Conservation (phyloP, 495 filamentous ascomycete genomes). For the Glutinoglossum americanum region DNA sequence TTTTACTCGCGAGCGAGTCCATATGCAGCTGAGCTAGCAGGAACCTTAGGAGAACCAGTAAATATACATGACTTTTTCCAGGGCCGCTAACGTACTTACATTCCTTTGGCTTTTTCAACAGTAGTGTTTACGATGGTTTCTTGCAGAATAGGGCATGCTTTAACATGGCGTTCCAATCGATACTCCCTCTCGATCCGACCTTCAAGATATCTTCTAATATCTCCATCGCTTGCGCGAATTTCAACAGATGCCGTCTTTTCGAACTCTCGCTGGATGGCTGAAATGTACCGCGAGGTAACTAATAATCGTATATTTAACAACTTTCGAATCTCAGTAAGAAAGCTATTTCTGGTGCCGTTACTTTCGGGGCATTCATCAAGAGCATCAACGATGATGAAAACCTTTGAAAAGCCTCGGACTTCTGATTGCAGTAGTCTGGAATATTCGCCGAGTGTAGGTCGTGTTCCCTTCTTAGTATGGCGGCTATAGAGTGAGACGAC, state of each 20-base stretch:
- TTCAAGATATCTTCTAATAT: conserved; percentile 16
- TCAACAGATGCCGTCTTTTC: conserved; percentile 6
- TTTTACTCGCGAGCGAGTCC: conserved; percentile 21
- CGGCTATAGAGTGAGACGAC: background rate
- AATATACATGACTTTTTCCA: background rate
- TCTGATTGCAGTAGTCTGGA: background rate
- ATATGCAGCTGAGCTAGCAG: too few relatives aligned
- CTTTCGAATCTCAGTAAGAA: conserved; percentile 6
- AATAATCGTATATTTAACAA: conserved; percentile 8
- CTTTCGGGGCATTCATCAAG: too few relatives aligned
- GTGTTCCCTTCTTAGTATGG: background rate
- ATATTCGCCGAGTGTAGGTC: background rate
- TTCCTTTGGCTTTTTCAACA: conserved; percentile 10
- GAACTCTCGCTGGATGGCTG: conserved; percentile 7
- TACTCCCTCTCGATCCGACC: conserved; percentile 5
- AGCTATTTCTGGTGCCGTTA: conserved; percentile 5
- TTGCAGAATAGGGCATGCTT: conserved; percentile 4
- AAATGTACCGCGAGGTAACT: conserved; percentile 14
- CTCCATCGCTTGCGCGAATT: conserved; percentile 14
- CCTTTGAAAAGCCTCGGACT: background rate
- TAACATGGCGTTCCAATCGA: conserved; percentile 7
- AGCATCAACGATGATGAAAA: conserved; percentile 3
- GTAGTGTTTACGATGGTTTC: conserved; percentile 8
- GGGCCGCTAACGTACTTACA: conserved; percentile 7
- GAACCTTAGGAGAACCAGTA: conserved; percentile 13